Evolutionary conservation across 192 early-diverging fungal species (phyloP).

Genomic region (Backusella luteola): DNA sequence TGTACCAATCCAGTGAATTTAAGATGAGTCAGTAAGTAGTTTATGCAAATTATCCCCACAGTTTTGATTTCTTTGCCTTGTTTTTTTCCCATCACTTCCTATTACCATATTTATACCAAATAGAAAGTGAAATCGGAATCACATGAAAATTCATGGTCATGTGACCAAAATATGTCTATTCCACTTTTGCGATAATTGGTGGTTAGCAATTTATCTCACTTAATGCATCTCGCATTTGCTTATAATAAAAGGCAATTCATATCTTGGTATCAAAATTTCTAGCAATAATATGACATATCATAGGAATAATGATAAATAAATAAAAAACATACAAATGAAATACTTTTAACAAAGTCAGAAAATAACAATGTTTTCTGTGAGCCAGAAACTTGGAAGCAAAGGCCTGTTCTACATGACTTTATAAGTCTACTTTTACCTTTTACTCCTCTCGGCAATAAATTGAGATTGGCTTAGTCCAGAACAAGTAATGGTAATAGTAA

Average conservation of each 20-base stretch:
- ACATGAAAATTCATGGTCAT: not conserved
- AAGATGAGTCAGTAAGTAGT: not conserved
- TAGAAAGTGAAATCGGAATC: not conserved
- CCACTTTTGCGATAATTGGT: too few species aligned
- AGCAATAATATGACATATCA: not conserved
- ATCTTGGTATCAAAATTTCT: not conserved
- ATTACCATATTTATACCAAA: not conserved
- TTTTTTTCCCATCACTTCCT: slow-evolving; percentile 13
- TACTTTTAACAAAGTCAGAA: not conserved
- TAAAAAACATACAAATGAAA: too few species aligned
- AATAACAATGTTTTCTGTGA: not conserved
- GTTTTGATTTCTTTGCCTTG: not conserved
- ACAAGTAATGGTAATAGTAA: not conserved
- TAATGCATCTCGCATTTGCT: too few species aligned
- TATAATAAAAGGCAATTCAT: too few species aligned
- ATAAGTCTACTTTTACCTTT: not conserved
- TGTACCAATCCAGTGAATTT: not conserved
- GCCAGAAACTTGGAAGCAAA: not conserved
- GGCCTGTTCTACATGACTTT: not conserved
- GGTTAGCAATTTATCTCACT: too few species aligned
- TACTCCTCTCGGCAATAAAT: not conserved
- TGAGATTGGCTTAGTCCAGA: not conserved
- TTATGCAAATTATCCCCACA: not conserved
- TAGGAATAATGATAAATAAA: not conserved
- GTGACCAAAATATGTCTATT: not conserved